These are phyloP conservation scores for Rhododendron henanense DNA, from an alignment of 148 eudicot species.

Conservation along the genomic window DNA sequence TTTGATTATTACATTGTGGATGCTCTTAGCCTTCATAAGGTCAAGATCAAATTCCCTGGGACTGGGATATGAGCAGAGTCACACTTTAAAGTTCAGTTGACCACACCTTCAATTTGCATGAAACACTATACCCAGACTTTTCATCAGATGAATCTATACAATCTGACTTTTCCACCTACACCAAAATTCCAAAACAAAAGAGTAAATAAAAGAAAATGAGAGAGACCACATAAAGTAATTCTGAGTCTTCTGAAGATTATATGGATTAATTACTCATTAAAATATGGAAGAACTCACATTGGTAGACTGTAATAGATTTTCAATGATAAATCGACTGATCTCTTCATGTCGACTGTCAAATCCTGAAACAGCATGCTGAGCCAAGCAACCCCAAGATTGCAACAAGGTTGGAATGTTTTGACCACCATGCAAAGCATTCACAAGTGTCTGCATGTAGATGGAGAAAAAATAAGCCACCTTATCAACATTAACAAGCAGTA, in stretches of 20 bases:
- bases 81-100: background rate
- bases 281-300: conserved; percentile 22
- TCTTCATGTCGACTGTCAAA: conserved; percentile 56
- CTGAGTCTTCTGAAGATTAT: background rate
- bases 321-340: conserved; percentile 47
- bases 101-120: conserved; percentile 59
- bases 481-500: background rate
- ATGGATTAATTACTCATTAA: conserved; percentile 1
- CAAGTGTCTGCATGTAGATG: conserved; percentile 47
- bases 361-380: conserved; percentile 55
- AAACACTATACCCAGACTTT: conserved; percentile 35
- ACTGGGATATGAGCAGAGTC: background rate
- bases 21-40: background rate
- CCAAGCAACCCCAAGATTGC: conserved; percentile 84
- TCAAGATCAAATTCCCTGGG: background rate
- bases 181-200: background rate
- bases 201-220: background rate
- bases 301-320: conserved; percentile 41
- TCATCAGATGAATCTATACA: conserved; percentile 26
- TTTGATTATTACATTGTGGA: too few relatives aligned
- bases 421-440: conserved; percentile 51
- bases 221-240: conserved; percentile 2
- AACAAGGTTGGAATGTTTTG: conserved; percentile 61
- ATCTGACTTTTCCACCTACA: conserved; percentile 32
- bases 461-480: background rate